A percentile compares a stretch with the other conserved stretches of the same genome.
These are phyloP conservation scores for Scutellaria barbata DNA, from an alignment of 257 asterid species.

Conservation along the genomic window DNA sequence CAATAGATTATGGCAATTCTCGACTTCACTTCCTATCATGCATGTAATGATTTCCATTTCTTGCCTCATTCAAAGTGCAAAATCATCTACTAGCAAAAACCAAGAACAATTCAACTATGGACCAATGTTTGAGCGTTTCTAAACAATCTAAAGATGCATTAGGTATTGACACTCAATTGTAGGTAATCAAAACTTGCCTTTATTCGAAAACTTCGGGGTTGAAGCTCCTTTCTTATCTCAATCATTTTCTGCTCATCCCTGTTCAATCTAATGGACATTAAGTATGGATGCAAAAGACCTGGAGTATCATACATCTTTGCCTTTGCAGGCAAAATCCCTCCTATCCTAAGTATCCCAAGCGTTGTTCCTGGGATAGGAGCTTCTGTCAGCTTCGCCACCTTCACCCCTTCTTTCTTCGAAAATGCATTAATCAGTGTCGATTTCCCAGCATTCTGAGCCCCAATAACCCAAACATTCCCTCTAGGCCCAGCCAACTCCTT, in stretches of 20 bases:
- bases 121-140: background rate
- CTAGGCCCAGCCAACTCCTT: conserved; percentile 91
- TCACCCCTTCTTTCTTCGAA: conserved; percentile 77
- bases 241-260: conserved; percentile 92
- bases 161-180: background rate
- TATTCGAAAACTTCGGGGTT: conserved; percentile 81
- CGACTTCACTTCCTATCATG: background rate
- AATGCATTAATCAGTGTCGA: conserved; percentile 90
- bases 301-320: conserved; percentile 99
- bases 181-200: conserved; percentile 60
- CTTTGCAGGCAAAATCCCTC: conserved; percentile 89
- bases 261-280: conserved; percentile 80
- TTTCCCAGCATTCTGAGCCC: conserved; percentile 96
- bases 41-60: background rate
- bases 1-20: background rate
- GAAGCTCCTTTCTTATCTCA: conserved; percentile 94
- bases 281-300: conserved; percentile 86
- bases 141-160: conserved; percentile 13
- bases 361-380: conserved; percentile 97
- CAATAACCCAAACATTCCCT: conserved; percentile 96
- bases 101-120: conserved; percentile 1
- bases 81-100: conserved; percentile 18
- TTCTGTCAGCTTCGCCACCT: conserved; percentile 82
- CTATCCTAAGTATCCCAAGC: conserved; percentile 88
- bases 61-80: conserved; percentile 20